These are phyloP conservation scores for Musa balbisiana DNA, from an alignment of 202 grass and related monocot genomes.

Conservation along the genomic window DNA sequence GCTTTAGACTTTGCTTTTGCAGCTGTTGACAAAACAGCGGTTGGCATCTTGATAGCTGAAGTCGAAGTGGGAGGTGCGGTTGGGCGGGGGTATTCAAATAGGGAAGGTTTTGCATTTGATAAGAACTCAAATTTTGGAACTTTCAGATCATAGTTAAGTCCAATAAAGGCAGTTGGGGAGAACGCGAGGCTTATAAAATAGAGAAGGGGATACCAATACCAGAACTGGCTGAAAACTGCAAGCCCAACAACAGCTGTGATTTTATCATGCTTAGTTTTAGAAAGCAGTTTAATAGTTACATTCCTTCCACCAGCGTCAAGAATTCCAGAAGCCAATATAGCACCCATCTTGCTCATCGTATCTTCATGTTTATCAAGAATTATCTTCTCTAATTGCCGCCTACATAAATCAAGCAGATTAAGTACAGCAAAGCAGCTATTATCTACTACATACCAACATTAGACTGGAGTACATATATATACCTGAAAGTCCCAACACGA, in stretches of 20 bases:
- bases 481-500: slow-evolving; percentile 85
- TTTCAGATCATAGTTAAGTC: slow-evolving; percentile 92
- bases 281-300: slow-evolving; percentile 93
- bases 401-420: slow-evolving; percentile 13
- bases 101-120: slow-evolving; percentile 80
- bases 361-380: slow-evolving; percentile 99
- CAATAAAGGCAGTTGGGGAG: slow-evolving; percentile 83
- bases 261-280: slow-evolving; percentile 89
- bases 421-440: neutral
- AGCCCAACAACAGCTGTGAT: slow-evolving; percentile 93
- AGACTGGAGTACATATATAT: neutral
- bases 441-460: neutral
- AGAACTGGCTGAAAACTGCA: slow-evolving; percentile 95
- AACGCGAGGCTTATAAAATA: slow-evolving; percentile 96
- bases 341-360: slow-evolving; percentile 99
- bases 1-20: slow-evolving; percentile 91
- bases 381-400: slow-evolving; percentile 96
- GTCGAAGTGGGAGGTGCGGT: slow-evolving; percentile 76
- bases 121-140: slow-evolving; percentile 95
- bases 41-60: slow-evolving; percentile 68
- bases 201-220: slow-evolving; percentile 98
- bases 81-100: slow-evolving; percentile 82
- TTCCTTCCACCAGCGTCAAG: slow-evolving; percentile 97
- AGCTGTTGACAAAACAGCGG: slow-evolving; percentile 87
- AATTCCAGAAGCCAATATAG: slow-evolving; percentile 95